phyloP scores from a whole-genome alignment of 2,329 filamentous ascomycete genomes.

The Talaromyces funiculosus region DNA sequence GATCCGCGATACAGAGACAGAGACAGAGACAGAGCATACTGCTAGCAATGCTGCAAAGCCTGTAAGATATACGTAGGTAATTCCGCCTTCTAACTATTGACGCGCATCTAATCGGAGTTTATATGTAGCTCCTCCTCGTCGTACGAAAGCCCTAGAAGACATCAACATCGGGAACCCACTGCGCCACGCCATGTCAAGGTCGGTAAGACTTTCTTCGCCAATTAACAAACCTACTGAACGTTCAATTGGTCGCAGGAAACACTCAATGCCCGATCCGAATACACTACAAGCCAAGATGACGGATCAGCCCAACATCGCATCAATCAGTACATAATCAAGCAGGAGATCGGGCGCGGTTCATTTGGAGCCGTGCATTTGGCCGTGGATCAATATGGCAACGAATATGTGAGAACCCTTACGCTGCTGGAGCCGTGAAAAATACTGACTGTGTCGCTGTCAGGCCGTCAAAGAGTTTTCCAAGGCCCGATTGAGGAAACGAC shows the following conservation, averaged over 20 bases:
- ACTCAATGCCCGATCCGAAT: conserved; percentile 80
- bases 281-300: conserved; percentile 77
- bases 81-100: no score
- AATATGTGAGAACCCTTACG: conserved; percentile 65
- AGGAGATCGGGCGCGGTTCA: conserved; percentile 94
- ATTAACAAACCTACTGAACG: conserved; percentile 15
- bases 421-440: neutral
- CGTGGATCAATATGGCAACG: conserved; percentile 79
- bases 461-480: conserved; percentile 98
- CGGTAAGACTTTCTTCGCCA: conserved; percentile 16
- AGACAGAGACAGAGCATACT: conserved; percentile 15
- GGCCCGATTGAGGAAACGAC: conserved; percentile 77
- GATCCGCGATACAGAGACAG: conserved; percentile 11
- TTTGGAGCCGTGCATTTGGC: conserved; percentile 92
- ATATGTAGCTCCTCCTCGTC: conserved; percentile 49
- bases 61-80: conserved; percentile 25
- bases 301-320: conserved; percentile 76
- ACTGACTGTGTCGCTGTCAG: conserved; percentile 42
- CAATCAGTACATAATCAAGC: conserved; percentile 90
- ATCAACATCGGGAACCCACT: conserved; percentile 58
- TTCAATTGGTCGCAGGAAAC: conserved; percentile 61
- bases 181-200: conserved; percentile 59
- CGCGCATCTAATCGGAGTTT: neutral
- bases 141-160: conserved; percentile 59
- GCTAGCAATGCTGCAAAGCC: conserved; percentile 17